Base-by-base conservation (phyloP, 257 asterid species). In the Solanum rostratum region DNA sequence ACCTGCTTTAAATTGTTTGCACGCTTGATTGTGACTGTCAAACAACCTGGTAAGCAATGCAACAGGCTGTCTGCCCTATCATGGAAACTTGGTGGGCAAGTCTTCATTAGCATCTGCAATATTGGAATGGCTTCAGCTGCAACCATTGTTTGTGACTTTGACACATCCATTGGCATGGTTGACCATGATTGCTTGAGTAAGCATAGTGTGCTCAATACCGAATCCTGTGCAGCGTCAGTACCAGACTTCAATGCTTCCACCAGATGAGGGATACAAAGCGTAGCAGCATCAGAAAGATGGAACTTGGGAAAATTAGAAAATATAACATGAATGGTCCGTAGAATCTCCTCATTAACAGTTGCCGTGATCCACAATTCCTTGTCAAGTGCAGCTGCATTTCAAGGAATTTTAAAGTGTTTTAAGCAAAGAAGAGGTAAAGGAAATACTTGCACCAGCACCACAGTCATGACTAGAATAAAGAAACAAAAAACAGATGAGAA, bases 41-140 rank as follows among this genome's bases (percentile, higher is more conserved):
- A 92, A 90, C 97, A 92, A 85, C 98, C 98, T 16, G 98, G 98
- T 84, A 95, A 91, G 86, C 91, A 83, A 68, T 90, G 94, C 91
- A 95, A 87, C 74, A 95, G 95, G 92, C 83, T 91, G 66, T 92
- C 97, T 53, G 92, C 87, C 88, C 93, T 92, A 14, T 95, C 98
- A 8, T 88, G 98, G 90, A 92, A 90, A 88, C 89, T 88, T 20
- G 96, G 93, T 13, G 96, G 97, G 84, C 96, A 92, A 78, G 91
- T 90, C 78, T 90, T 91, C 90, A 93, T 82, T 46, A 92, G 93
- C 90, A 83, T 90, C 88, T 95, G 98, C 85, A 95, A 88, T 84
- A 86, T 85, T 43, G 98, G 98, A 86, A 93, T 92, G 88, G 98
- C 98, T 91, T 95, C 97, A 22, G 98, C 92, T 80, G 96, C 97